Conservation (phyloP, 768 basidiomycete species). For the Lactarius hatsudake region DNA sequence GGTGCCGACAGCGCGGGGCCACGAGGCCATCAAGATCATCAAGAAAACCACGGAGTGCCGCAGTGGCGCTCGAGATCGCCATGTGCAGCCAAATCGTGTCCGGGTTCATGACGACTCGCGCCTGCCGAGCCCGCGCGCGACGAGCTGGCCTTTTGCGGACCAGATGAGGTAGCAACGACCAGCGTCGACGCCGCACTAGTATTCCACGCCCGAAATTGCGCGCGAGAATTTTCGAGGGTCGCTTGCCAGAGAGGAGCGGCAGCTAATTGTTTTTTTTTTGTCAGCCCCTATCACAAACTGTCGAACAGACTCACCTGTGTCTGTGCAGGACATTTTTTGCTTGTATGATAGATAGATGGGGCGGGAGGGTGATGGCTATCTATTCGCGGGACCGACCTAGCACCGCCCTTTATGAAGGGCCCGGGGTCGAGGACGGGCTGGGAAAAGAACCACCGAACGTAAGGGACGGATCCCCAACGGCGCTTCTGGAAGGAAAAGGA, state of each 20-base stretch:
- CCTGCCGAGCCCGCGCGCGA: not conserved
- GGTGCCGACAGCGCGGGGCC: not conserved
- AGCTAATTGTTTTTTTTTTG: not conserved
- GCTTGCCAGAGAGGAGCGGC: not conserved
- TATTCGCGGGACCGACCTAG: not conserved
- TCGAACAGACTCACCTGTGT: not conserved
- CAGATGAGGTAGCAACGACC: not conserved
- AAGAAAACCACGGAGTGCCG: conserved; percentile 23
- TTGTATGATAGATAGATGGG: not conserved
- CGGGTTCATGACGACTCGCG: not conserved
- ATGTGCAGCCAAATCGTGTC: conserved; percentile 11
- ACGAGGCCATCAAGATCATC: not conserved
- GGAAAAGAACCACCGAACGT: not conserved
- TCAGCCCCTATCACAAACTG: not conserved
- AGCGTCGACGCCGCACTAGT: not conserved
- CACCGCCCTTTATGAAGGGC: not conserved
- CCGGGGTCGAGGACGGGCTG: not conserved
- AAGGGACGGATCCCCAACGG: not conserved
- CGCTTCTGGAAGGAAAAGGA: not conserved
- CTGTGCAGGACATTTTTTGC: not conserved
- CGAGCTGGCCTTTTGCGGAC: not conserved
- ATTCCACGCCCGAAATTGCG: not conserved
- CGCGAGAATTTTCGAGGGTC: not conserved
- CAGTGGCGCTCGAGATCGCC: conserved; percentile 22
- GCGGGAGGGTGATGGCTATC: not conserved